These are phyloP conservation scores for Sophora flavescens DNA, from an alignment of 306 rosid species.

Conservation along the genomic window DNA sequence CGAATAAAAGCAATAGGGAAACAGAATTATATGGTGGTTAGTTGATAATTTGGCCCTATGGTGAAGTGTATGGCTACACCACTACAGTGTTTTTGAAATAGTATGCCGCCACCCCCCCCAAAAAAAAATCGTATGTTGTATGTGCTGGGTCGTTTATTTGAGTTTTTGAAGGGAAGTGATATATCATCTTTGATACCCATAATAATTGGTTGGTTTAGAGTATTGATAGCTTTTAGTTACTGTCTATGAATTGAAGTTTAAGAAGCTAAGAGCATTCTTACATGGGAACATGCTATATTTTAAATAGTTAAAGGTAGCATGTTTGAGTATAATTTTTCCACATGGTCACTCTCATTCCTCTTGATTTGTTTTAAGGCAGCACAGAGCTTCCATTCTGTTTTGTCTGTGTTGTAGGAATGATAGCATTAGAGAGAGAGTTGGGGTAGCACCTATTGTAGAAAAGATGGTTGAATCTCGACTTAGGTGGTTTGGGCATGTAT, in stretches of 20 bases:
- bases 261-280: background rate
- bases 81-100: background rate
- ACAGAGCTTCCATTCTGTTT: slow-evolving; percentile 22
- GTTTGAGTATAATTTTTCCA: too few relatives aligned
- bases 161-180: background rate
- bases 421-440: too few relatives aligned
- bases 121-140: background rate
- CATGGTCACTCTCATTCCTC: background rate
- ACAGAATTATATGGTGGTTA: slow-evolving; percentile 5
- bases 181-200: background rate
- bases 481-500: too few relatives aligned
- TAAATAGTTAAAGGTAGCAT: background rate
- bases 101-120: background rate
- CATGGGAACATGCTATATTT: background rate
- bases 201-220: background rate
- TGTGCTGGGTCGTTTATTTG: slow-evolving; percentile 6
- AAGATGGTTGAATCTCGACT: too few relatives aligned
- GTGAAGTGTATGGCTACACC: background rate
- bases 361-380: background rate
- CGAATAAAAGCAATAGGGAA: slow-evolving; percentile 20
- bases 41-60: background rate
- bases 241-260: background rate
- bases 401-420: slow-evolving; percentile 4
- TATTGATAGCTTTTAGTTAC: background rate
- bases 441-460: too few relatives aligned